Percentiles rank a stretch among this genome's conserved stretches.
Evolutionary conservation across 2,329 filamentous ascomycete genomes (phyloP).

Genomic region (Curvularia spicifera): DNA sequence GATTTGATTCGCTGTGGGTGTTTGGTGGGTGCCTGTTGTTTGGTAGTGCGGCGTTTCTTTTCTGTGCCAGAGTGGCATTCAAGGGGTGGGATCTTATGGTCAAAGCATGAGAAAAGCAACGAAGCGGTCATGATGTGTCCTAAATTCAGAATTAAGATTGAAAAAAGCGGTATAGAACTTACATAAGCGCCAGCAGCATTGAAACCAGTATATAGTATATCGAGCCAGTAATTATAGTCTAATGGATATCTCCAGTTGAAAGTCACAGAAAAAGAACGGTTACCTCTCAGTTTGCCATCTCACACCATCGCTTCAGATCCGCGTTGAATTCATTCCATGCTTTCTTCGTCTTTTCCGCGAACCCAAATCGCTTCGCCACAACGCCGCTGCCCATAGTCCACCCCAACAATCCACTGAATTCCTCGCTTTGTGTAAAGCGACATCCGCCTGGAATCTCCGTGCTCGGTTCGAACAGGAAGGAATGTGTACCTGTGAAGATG

Average conservation of each 20-base stretch:
- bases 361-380: conserved; percentile 16
- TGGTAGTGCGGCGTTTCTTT: conserved; percentile 28
- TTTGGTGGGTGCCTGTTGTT: conserved; percentile 50
- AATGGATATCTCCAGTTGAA: background rate
- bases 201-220: background rate
- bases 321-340: conserved; percentile 22
- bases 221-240: background rate
- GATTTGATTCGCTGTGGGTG: conserved; percentile 53
- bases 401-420: conserved; percentile 23
- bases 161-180: background rate
- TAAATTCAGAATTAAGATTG: background rate
- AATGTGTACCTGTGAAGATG: conserved; percentile 28
- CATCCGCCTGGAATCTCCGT: conserved; percentile 17
- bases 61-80: conserved; percentile 29
- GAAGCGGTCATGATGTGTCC: background rate
- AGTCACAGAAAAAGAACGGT: background rate
- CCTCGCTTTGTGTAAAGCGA: conserved; percentile 29
- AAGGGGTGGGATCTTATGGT: conserved; percentile 36
- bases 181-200: background rate
- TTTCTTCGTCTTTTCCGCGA: conserved; percentile 20
- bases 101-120: conserved; percentile 29
- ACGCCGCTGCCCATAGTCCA: conserved; percentile 23
- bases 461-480: conserved; percentile 25
- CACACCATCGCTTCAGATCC: conserved; percentile 25
- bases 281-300: conserved; percentile 1